These are phyloP conservation scores for Parascedosporium putredinis DNA, from an alignment of 2,329 filamentous ascomycete genomes.

Conservation along the genomic window DNA sequence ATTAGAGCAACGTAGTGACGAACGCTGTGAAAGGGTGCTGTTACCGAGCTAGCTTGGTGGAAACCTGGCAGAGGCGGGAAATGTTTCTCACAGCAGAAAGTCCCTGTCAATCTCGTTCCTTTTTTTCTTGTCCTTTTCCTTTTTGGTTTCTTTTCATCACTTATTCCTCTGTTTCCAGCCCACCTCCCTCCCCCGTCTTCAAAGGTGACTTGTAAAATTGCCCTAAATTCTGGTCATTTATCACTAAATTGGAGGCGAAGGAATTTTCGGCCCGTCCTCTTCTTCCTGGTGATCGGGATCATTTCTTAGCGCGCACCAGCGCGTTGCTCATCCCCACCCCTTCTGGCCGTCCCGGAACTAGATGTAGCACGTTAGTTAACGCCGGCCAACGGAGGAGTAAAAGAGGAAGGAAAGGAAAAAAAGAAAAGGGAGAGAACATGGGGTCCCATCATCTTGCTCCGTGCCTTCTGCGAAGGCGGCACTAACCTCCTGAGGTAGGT, in stretches of 20 bases:
- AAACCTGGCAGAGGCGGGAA: no score
- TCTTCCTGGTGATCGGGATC: neutral
- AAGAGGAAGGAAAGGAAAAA: neutral
- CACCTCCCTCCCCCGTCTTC: neutral
- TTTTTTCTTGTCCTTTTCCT: no score
- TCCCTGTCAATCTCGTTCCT: no score
- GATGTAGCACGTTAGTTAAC: neutral
- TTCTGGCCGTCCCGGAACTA: slow-evolving; percentile 1
- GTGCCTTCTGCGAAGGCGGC: no score
- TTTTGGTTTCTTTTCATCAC: neutral
- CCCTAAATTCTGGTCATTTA: neutral
- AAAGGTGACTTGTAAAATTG: neutral
- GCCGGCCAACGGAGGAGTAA: neutral
- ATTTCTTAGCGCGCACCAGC: neutral
- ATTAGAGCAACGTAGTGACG: neutral
- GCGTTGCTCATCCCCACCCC: neutral
- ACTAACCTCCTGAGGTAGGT: no score
- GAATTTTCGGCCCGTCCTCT: neutral
- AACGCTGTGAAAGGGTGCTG: no score
- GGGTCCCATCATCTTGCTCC: no score
- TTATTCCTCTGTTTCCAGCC: neutral
- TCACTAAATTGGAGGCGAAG: neutral
- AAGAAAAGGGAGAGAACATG: neutral
- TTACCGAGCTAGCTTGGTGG: no score
- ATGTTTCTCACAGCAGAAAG: no score